Conservation (phyloP, 1,284 basidiomycete species). For the Naganishia sp. region DNA sequence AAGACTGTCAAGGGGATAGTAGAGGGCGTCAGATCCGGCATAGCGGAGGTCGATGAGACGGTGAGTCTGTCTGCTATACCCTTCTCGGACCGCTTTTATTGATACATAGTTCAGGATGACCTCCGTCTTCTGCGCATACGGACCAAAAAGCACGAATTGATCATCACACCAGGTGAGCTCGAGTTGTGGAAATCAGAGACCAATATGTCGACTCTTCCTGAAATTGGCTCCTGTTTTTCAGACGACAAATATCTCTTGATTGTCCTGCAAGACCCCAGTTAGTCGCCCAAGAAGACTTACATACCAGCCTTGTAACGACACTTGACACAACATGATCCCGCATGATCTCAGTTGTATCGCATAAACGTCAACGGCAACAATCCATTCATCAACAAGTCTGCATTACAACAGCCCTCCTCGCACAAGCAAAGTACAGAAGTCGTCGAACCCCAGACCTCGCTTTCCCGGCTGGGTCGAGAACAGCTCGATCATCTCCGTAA, state of each 20-base stretch:
- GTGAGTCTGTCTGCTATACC: slow-evolving; percentile 50
- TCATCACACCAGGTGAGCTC: slow-evolving; percentile 83
- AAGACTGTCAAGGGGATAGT: slow-evolving; percentile 75
- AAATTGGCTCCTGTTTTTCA: slow-evolving; percentile 44
- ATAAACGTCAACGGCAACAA: too few relatives aligned
- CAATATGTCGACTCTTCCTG: neutral
- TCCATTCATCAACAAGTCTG: neutral
- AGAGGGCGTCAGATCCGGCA: slow-evolving; percentile 69
- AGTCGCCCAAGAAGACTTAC: slow-evolving; percentile 22
- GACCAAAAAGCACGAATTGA: slow-evolving; percentile 85
- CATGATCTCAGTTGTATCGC: neutral
- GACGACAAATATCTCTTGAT: slow-evolving; percentile 80
- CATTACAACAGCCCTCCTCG: slow-evolving; percentile 47
- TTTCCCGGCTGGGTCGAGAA: slow-evolving; percentile 52
- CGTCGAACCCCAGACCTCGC: slow-evolving; percentile 48
- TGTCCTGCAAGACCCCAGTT: slow-evolving; percentile 73
- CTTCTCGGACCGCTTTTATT: neutral
- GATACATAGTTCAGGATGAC: slow-evolving; percentile 65
- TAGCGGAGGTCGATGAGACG: slow-evolving; percentile 63
- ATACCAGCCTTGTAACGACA: neutral
- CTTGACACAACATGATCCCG: neutral
- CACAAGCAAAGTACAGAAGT: slow-evolving; percentile 50
- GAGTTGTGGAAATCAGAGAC: neutral
- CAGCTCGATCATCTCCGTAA: slow-evolving; percentile 52
- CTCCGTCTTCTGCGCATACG: slow-evolving; percentile 85